Evolutionary conservation across 495 filamentous ascomycete genomes (phyloP).

Genomic region (Penicillium ucsense): DNA sequence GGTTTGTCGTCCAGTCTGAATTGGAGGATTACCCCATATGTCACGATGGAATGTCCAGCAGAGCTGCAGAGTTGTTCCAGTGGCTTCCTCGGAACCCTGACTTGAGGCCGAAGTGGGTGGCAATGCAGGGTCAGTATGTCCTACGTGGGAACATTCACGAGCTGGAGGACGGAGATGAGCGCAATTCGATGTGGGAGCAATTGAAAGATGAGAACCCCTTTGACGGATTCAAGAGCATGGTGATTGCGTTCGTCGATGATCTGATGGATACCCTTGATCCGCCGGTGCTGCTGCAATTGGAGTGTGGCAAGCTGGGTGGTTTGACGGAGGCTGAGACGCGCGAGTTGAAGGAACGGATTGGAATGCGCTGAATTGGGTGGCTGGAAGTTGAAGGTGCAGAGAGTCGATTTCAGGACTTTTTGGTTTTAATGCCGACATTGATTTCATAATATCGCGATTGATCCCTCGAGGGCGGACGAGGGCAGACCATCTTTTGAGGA

Average conservation of each 20-base stretch:
- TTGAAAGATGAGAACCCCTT: constrained; percentile 5
- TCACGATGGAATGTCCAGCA: constrained; percentile 10
- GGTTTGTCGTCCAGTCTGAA: constrained; percentile 41
- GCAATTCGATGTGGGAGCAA: background rate
- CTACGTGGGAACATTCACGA: too few species aligned
- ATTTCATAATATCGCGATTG: too few species aligned
- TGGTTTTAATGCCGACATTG: too few species aligned
- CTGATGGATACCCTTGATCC: constrained; percentile 27
- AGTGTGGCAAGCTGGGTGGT: constrained; percentile 29
- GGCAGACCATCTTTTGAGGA: too few species aligned
- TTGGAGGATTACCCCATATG: constrained; percentile 30
- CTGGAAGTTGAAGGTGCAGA: background rate
- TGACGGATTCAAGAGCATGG: constrained; percentile 13
- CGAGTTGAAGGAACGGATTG: constrained; percentile 20
- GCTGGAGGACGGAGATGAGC: background rate
- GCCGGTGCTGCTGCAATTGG: constrained; percentile 37
- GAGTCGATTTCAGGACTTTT: too few species aligned
- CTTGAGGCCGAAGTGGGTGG: too few species aligned
- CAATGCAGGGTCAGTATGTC: too few species aligned
- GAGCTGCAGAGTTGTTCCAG: too few species aligned
- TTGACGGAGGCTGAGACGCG: constrained; percentile 27
- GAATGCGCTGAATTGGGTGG: constrained; percentile 10
- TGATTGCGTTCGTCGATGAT: constrained; percentile 21
- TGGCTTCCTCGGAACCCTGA: too few species aligned
- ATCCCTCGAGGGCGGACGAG: too few species aligned